Base-by-base conservation (phyloP, 257 asterid genomes). In the Jasminum sambac region DNA sequence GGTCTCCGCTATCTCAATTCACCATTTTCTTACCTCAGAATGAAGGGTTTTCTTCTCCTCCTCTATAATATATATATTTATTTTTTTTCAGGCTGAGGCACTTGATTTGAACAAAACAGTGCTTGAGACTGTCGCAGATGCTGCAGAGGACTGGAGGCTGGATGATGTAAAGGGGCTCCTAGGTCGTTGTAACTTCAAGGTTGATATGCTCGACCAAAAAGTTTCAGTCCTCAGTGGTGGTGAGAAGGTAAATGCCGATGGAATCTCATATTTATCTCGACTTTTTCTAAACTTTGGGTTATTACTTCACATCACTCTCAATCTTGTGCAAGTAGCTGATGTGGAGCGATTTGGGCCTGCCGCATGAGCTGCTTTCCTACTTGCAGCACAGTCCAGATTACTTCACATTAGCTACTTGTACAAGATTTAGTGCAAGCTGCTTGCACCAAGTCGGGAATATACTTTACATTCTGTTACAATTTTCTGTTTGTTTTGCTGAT, bases 161-260 rank as follows among this genome's bases (percentile, higher is more conserved):
- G 98, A 95, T 55, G 99, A 95, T 82, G 84, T 91, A 72, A 95
- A 95, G 85, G 99, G 98, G 55, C 92, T 95, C 19, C 88, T 95
- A 40, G 99, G 99, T 36, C 98, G 91, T 74, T 91, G 89, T 83
- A 48, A 55, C 9, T 55, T 55, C 62, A 55, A 55, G 16, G 62
- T 14, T 10, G 62, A 55, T 55, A 55, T 55, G 62, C 62, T 55
- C 7, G 62, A 55, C 14, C 21, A 30, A 55, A 55, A 55, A 55
- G 62, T 55, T 55, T 55, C 62, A 14, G 21, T 55, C 34, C 34
- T 55, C 19, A 55, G 62, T 55, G 62, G 62, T 23, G 62, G 62
- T 19, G 62, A 55, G 34, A 55, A 55, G 62, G 62, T 55, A 55
- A 55, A 55, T 55, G 34, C 34, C 5, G 62, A 23, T 55, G 30